Percentiles rank a stretch among this genome's conserved stretches.
These are phyloP conservation scores for Ustilago shanxiensis DNA, from an alignment of 1,284 basidiomycete genomes.

Conservation along the genomic window DNA sequence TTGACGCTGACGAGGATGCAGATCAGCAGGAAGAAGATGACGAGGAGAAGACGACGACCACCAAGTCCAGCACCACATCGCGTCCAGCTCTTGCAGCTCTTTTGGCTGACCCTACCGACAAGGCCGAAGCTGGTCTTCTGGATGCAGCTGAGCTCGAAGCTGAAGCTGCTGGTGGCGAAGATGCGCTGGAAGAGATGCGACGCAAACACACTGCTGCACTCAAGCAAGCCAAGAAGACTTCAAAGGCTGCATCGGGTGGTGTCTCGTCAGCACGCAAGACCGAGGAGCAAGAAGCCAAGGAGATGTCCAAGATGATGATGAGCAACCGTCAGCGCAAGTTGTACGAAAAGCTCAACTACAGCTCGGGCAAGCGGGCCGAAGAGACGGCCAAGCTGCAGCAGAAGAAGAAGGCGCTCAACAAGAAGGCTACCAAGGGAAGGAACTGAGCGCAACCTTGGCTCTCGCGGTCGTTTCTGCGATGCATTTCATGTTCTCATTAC, in stretches of 20 bases:
- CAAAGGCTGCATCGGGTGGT: slow-evolving; percentile 57
- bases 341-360: slow-evolving; percentile 94
- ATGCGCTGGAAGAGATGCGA: slow-evolving; percentile 82
- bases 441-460: slow-evolving; percentile 8
- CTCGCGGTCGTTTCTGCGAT: neutral
- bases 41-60: slow-evolving; percentile 15
- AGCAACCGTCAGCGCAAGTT: slow-evolving; percentile 96
- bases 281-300: slow-evolving; percentile 78
- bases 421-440: slow-evolving; percentile 43
- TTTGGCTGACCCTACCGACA: slow-evolving; percentile 75
- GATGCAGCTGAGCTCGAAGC: slow-evolving; percentile 93
- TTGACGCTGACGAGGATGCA: slow-evolving; percentile 70
- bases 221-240: slow-evolving; percentile 58
- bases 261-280: slow-evolving; percentile 67
- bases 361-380: slow-evolving; percentile 81
- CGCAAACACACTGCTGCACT: slow-evolving; percentile 56
- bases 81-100: slow-evolving; percentile 71
- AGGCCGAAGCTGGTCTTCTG: slow-evolving; percentile 77
- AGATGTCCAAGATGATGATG: slow-evolving; percentile 96
- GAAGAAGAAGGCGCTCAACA: slow-evolving; percentile 63
- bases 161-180: slow-evolving; percentile 87
- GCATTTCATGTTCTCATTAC: neutral
- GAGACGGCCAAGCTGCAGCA: slow-evolving; percentile 73
- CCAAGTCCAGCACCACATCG: slow-evolving; percentile 23
- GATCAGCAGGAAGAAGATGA: slow-evolving; percentile 71